Base-by-base conservation (phyloP, 257 asterid species). In the Ballota nigra region DNA sequence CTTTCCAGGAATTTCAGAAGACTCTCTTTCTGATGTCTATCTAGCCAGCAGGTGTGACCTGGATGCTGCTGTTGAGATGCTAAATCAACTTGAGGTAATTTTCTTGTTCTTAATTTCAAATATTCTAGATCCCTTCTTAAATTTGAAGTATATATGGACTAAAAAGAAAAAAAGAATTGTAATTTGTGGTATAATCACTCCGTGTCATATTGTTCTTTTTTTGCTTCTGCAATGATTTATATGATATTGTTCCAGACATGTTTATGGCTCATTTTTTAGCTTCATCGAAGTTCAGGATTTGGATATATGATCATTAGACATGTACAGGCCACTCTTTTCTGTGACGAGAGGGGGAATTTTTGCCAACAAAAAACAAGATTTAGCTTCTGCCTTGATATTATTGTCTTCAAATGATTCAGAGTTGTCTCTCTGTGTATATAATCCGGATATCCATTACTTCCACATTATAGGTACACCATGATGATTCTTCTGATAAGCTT, bases 1-100 rank as follows among this genome's bases (percentile, higher is more conserved):
- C 56, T 92, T 88, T 84, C 98, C 95, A 66, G 91, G 86, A 59
- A 82, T 88, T 77, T 87, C 98, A n/a, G 80, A 79, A 26, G 90
- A 87, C 71, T 90, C 90, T 51, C 88, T 92, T 76, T 79, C 86
- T 79, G 90, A 82, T 66, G 92, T 87, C 74, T 88, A 88, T 79
- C 66, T 74, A 22, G 95, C 89, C 75, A 90, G 71, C 90, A 72
- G 65, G 6, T 69, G 84, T 69, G 95, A 92, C 63, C 68, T 92
- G 71, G 96, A 90, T 7, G 79, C 85, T 68, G 78, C 98, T 63
- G 66, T 88, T 62, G 98, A 92, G 78, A 88, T 92, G 97, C 83
- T 92, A 36, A 70, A 71, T 77, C 90, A 88, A 56, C 97, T 92
- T 70, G 97, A 88, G 91, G 98, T 90, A 77, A 63, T 73, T 31